phyloP scores from a whole-genome alignment of 75 land plant genomes.

The Picea sitchensis region DNA sequence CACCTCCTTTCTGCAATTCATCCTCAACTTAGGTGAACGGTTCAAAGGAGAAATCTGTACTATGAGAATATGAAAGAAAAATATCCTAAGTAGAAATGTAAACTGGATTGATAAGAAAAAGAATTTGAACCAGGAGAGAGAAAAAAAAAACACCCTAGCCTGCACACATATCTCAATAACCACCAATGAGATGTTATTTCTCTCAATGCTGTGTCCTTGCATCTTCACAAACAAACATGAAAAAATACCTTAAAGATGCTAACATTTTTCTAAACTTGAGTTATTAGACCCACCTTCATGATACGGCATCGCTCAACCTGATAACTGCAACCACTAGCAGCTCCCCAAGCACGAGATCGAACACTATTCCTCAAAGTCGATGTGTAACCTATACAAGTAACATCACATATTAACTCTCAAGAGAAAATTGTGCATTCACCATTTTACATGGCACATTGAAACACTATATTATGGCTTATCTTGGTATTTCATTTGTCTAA shows the following conservation, averaged over 20 bases:
- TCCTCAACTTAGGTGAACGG: not conserved
- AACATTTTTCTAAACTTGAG: not conserved
- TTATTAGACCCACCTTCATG: constrained; percentile 58
- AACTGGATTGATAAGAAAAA: not conserved
- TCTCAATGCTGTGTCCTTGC: not conserved
- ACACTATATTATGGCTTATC: no score
- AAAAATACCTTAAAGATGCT: not conserved
- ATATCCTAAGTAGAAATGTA: not conserved
- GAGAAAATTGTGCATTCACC: not conserved
- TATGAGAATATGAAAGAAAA: not conserved
- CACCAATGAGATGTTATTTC: not conserved
- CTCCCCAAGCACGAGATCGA: constrained; percentile 99
- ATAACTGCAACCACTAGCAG: constrained; percentile 92
- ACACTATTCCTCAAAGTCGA: constrained; percentile 90
- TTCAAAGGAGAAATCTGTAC: not conserved
- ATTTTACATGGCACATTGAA: constrained; percentile 4
- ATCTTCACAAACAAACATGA: constrained; percentile 1
- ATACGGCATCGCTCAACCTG: constrained; percentile 82
- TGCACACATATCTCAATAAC: not conserved
- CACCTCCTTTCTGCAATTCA: constrained; percentile 70
- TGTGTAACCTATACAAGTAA: constrained; percentile 58
- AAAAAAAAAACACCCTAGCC: not conserved
- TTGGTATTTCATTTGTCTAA: no score
- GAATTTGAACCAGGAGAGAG: not conserved
- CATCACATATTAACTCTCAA: not conserved